Percentiles rank a stretch among this genome's conserved stretches.
Evolutionary conservation across 2,329 filamentous ascomycete species (phyloP).

Genomic region (Cladophialophora psammophila): DNA sequence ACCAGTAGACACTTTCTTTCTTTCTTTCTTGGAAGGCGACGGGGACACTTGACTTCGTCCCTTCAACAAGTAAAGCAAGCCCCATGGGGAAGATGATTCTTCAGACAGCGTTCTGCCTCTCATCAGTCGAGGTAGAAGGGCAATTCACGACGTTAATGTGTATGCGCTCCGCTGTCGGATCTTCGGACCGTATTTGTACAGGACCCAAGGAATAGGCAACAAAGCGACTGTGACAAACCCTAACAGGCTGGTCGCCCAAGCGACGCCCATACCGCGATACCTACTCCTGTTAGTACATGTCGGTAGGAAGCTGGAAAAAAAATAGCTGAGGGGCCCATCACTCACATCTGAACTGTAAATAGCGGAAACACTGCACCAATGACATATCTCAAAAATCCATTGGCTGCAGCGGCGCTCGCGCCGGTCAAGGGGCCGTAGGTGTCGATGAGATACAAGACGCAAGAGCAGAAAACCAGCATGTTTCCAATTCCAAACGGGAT

Average conservation of each 20-base stretch:
- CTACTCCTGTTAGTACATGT: slow-evolving; percentile 9
- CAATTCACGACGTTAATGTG: slow-evolving; percentile 4
- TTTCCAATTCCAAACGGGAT: slow-evolving; percentile 43
- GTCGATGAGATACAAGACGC: slow-evolving; percentile 44
- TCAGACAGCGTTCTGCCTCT: too few relatives aligned
- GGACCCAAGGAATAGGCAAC: slow-evolving; percentile 53
- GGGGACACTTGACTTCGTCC: too few relatives aligned
- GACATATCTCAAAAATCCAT: slow-evolving; percentile 45
- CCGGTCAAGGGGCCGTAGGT: slow-evolving; percentile 43
- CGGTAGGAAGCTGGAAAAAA: not conserved
- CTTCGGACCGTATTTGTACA: slow-evolving; percentile 51
- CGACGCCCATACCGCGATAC: slow-evolving; percentile 44
- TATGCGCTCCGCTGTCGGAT: slow-evolving; percentile 50
- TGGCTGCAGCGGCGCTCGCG: slow-evolving; percentile 46
- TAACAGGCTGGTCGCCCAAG: slow-evolving; percentile 47
- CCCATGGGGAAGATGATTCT: too few relatives aligned
- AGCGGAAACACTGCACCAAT: slow-evolving; percentile 48
- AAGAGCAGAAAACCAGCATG: slow-evolving; percentile 55
- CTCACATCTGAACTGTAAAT: slow-evolving; percentile 47
- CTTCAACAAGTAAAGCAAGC: too few relatives aligned
- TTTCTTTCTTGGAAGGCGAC: too few relatives aligned
- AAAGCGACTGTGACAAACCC: slow-evolving; percentile 45
- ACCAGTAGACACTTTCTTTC: too few relatives aligned
- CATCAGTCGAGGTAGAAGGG: not conserved
- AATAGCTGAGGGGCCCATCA: not conserved